phyloP scores from a whole-genome alignment of 129 eudicot genomes.

The Chrysanthemum seticuspe region DNA sequence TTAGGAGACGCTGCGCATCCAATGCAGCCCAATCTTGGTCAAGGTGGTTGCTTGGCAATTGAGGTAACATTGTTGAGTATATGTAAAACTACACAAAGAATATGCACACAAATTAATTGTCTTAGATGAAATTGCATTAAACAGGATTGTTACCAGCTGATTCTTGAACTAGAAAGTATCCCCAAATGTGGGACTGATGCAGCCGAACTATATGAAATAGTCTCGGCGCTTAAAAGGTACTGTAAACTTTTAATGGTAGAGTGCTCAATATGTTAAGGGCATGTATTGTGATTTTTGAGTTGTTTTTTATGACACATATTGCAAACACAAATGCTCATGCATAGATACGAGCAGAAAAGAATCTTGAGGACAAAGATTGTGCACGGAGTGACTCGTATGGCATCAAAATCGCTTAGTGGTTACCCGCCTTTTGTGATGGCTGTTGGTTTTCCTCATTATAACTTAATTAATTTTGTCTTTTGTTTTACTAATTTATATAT shows the following conservation, averaged over 20 bases:
- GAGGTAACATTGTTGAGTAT: slow-evolving; percentile 27
- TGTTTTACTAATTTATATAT: background rate
- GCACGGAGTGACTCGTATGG: slow-evolving; percentile 38
- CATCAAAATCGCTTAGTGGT: slow-evolving; percentile 33
- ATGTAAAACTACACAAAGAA: background rate
- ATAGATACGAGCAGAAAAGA: slow-evolving; percentile 37
- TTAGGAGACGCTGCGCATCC: slow-evolving; percentile 51
- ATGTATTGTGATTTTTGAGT: background rate
- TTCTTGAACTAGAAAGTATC: slow-evolving; percentile 36
- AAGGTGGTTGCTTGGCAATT: slow-evolving; percentile 56
- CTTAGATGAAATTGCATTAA: background rate
- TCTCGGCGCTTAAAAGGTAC: slow-evolving; percentile 37
- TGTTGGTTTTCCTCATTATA: background rate
- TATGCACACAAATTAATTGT: background rate
- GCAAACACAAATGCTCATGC: background rate
- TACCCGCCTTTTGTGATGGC: slow-evolving; percentile 22
- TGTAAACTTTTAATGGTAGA: no score
- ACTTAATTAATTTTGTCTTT: background rate
- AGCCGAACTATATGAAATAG: slow-evolving; percentile 20
- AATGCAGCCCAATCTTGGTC: slow-evolving; percentile 47
- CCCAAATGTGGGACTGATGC: slow-evolving; percentile 6
- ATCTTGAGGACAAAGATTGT: slow-evolving; percentile 33
- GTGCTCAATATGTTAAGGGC: background rate
- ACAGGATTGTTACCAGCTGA: slow-evolving; percentile 41
- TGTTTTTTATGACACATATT: background rate